Conservation (phyloP, 1,284 basidiomycete species). For the Pyrrhoderma lamaoense region DNA sequence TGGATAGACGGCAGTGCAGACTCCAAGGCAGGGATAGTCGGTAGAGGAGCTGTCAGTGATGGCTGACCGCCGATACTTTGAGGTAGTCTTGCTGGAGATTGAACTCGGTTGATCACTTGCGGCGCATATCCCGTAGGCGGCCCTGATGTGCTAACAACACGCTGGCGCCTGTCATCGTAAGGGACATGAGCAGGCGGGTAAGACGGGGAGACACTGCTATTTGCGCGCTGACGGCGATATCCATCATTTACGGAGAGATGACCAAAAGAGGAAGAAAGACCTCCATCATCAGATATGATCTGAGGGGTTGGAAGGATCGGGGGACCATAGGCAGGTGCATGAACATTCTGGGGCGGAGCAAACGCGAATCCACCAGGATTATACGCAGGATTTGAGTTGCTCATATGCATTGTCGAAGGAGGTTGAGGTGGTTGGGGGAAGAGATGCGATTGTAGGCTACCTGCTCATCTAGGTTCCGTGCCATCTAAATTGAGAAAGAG, state of each 20-base stretch:
- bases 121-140: slow-evolving; percentile 5
- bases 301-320: slow-evolving; percentile 20
- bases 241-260: slow-evolving; percentile 2
- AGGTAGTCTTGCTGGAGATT: slow-evolving; percentile 21
- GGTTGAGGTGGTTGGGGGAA: slow-evolving; percentile 17
- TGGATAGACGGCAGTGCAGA: slow-evolving; percentile 42
- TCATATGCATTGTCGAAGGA: no score
- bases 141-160: slow-evolving; percentile 1
- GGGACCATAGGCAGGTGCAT: slow-evolving; percentile 19
- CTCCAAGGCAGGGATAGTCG: slow-evolving; percentile 47
- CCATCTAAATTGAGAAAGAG: slow-evolving; percentile 50
- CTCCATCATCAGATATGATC: slow-evolving; percentile 23
- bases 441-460: slow-evolving; percentile 21
- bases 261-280: slow-evolving; percentile 15
- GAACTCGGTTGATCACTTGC: not conserved
- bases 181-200: not conserved
- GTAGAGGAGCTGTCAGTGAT: slow-evolving; percentile 57
- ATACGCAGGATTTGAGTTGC: slow-evolving; percentile 14
- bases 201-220: not conserved
- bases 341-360: slow-evolving; percentile 20
- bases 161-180: not conserved
- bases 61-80: slow-evolving; percentile 28
- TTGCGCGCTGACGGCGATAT: not conserved
- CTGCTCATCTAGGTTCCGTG: slow-evolving; percentile 48
- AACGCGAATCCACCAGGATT: slow-evolving; percentile 21